Base-by-base conservation (phyloP, 2,329 filamentous ascomycete genomes). In the Colletotrichum eremochloae region DNA sequence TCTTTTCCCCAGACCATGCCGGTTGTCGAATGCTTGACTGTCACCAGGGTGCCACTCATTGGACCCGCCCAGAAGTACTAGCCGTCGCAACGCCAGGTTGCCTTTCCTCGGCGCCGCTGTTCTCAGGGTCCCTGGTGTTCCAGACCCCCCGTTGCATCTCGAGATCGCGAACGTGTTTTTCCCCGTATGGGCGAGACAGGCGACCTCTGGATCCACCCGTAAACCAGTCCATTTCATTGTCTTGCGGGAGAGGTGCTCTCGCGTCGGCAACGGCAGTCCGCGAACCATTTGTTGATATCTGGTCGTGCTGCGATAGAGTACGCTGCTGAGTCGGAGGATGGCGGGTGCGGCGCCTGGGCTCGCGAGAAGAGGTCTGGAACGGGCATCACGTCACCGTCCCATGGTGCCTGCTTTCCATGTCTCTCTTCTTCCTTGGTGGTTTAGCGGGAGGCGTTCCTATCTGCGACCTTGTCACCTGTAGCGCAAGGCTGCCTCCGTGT, bases 401-500 rank as follows among this genome's bases (percentile, higher is more conserved):
- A 36, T 44, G 63, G 29, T 50, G n/a, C 20, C 36, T 31, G 20
- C 20, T 18, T 36, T 31, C 50, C 40, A 44, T 29, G 31, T 31
- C 11, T 31, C 11, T 31, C 24, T 24, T 42, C 15, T 48, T 33
- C 42, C 36, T 33, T 48, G 44, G 1, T 44, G 38, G 24, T 67
- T 61, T 29, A 5, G 12, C 24, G 36, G 38, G 31, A 52, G 38
- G 63, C 53, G 56, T 55, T 42, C 9, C 33, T 7, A 6, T 15
- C 18, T 20, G 57, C 24, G 36, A 29, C 40, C 33, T 15, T 29
- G n/a, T 20, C 3, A 29, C 8, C n/a, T 31, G 18, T 52, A 40
- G 64, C 68, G 56, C 14, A 58, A 71, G 65, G 64, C 68, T 68
- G 50, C 58, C 67, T 70, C 62, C 31, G 15, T 20, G 50, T 11